Conservation (phyloP, 2,329 filamentous ascomycete species). For the Cercospora janseana region DNA sequence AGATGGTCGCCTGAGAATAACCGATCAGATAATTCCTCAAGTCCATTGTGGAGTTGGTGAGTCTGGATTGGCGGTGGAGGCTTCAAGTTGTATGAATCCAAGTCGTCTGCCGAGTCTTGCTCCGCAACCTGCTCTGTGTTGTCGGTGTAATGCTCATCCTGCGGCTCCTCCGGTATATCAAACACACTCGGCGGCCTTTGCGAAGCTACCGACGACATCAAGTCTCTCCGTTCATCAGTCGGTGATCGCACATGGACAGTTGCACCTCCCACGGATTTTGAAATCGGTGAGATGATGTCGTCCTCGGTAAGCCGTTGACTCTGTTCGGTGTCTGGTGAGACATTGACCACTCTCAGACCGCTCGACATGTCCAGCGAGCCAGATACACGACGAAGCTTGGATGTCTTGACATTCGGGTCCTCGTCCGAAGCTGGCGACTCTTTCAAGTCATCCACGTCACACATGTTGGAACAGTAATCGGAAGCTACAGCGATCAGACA, state of each 20-base stretch:
- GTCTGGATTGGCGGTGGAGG: constrained; percentile 39
- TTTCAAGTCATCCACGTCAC: constrained; percentile 12
- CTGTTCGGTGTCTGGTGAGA: constrained; percentile 8
- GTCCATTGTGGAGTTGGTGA: constrained; percentile 26
- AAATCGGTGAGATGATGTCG: not conserved
- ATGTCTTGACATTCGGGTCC: constrained; percentile 2
- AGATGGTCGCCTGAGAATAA: constrained; percentile 47
- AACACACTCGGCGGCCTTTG: constrained; percentile 31
- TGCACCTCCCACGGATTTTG: constrained; percentile 4
- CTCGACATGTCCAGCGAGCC: constrained; percentile 19
- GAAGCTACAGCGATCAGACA: constrained; percentile 1
- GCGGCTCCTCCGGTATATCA: constrained; percentile 24
- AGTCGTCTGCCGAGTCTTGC: constrained; percentile 24
- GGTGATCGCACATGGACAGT: not conserved
- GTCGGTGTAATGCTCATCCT: constrained; percentile 26
- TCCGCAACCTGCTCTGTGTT: constrained; percentile 22
- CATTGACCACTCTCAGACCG: constrained; percentile 20
- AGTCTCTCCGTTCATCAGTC: not conserved
- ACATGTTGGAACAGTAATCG: constrained; percentile 8
- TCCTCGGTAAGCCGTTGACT: constrained; percentile 7
- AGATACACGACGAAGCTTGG: constrained; percentile 14
- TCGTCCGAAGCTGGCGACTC: not conserved
- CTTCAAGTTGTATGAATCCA: constrained; percentile 41
- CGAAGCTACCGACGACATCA: constrained; percentile 26
- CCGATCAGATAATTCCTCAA: constrained; percentile 41